Conservation (phyloP, 116 monocot species). For the Cymodocea nodosa region DNA sequence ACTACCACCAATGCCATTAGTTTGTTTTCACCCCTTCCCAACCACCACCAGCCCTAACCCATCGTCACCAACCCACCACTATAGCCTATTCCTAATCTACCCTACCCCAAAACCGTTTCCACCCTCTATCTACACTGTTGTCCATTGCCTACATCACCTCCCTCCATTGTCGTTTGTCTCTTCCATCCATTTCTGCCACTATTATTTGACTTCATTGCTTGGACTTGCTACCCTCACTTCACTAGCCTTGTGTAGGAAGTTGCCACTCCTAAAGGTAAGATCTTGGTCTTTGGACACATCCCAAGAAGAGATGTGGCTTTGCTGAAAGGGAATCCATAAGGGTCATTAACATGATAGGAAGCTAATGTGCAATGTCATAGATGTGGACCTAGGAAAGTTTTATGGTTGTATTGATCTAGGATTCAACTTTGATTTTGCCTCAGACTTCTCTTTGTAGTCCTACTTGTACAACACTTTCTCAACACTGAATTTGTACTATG, state of each 20-base stretch:
- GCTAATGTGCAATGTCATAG: slow-evolving; percentile 25
- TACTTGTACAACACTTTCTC: slow-evolving; percentile 8
- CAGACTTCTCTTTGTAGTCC: background rate
- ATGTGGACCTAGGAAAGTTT: slow-evolving; percentile 38
- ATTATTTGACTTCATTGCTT: too few relatives aligned
- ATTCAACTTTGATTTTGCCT: slow-evolving; percentile 9
- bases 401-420: slow-evolving; percentile 37
- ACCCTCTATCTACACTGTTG: too few relatives aligned
- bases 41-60: too few relatives aligned
- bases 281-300: slow-evolving; percentile 33
- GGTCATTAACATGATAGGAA: slow-evolving; percentile 6
- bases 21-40: too few relatives aligned
- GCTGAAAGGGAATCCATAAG: slow-evolving; percentile 16
- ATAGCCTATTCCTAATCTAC: too few relatives aligned
- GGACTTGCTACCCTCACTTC: too few relatives aligned
- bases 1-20: too few relatives aligned
- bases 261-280: slow-evolving; percentile 20
- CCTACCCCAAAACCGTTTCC: too few relatives aligned
- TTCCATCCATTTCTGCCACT: too few relatives aligned
- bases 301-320: slow-evolving; percentile 28
- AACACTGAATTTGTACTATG: slow-evolving; percentile 22
- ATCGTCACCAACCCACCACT: too few relatives aligned
- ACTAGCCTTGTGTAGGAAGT: background rate
- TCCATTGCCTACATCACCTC: too few relatives aligned
- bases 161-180: too few relatives aligned